These are phyloP conservation scores for Chaetoceros tenuissimus DNA, from an alignment of 108 stramenopile genomes.

Conservation along the genomic window DNA sequence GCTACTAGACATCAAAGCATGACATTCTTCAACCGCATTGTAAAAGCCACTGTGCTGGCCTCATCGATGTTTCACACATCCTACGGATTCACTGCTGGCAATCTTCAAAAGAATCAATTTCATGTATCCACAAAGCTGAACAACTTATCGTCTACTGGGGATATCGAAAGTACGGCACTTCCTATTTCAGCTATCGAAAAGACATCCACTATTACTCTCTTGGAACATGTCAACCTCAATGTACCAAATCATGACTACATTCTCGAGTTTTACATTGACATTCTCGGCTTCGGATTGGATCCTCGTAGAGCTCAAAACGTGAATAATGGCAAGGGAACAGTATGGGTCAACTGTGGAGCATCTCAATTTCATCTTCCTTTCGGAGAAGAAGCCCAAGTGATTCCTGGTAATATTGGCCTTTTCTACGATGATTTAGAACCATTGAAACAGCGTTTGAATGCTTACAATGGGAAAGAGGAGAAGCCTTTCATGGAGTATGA, in stretches of 20 bases:
- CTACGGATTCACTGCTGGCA: no score
- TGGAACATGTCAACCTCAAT: slow-evolving; percentile 36
- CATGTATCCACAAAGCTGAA: no score
- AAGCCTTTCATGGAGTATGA: slow-evolving; percentile 3
- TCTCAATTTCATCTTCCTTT: slow-evolving; percentile 56
- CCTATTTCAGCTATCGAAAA: slow-evolving; percentile 13
- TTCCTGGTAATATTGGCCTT: slow-evolving; percentile 30
- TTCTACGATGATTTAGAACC: slow-evolving; percentile 18
- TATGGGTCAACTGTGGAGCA: slow-evolving; percentile 41
- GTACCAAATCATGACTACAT: slow-evolving; percentile 22
- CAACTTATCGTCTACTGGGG: no score
- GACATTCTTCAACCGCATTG: no score
- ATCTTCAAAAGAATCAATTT: no score
- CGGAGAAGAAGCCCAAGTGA: slow-evolving; percentile 12
- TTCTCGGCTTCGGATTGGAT: slow-evolving; percentile 41
- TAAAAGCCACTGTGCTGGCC: no score
- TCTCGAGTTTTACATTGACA: slow-evolving; percentile 32
- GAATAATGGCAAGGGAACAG: slow-evolving; percentile 7
- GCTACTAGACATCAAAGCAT: no score
- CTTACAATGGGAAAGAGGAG: background rate
- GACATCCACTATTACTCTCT: slow-evolving; percentile 19
- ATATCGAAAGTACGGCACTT: no score
- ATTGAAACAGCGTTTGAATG: slow-evolving; percentile 15
- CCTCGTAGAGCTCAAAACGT: slow-evolving; percentile 32
- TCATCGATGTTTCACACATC: no score